Conservation (phyloP, 352 stramenopile genomes). For the Saprolegnia diclina region DNA sequence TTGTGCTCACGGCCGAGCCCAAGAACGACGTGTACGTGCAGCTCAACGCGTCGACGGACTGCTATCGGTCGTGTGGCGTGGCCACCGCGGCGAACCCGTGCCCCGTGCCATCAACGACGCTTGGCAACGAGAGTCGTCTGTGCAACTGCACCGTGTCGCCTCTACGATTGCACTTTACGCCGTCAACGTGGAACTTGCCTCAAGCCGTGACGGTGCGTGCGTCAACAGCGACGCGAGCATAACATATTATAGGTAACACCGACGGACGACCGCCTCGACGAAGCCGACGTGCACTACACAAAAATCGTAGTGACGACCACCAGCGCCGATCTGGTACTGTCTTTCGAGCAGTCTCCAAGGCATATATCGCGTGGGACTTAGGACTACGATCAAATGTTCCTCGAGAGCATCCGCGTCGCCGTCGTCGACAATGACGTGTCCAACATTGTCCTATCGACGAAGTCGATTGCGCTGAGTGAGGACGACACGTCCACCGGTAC, state of each 20-base stretch:
- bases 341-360: neutral
- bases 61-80: conserved; percentile 47
- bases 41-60: conserved; percentile 45
- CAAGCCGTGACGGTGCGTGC: conserved; percentile 41
- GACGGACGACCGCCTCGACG: conserved; percentile 62
- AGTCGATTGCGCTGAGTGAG: conserved; percentile 39
- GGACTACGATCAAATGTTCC: conserved; percentile 46
- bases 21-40: conserved; percentile 41
- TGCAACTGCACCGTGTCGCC: conserved; percentile 67
- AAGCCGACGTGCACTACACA: conserved; percentile 54
- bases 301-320: conserved; percentile 41
- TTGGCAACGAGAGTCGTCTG: conserved; percentile 29
- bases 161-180: conserved; percentile 42
- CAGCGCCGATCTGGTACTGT: conserved; percentile 40
- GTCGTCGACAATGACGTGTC: conserved; percentile 65
- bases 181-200: conserved; percentile 48
- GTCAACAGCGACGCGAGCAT: neutral
- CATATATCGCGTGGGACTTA: neutral
- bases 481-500: conserved; percentile 29
- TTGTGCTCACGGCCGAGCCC: conserved; percentile 58
- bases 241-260: conserved; percentile 39
- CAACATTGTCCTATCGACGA: conserved; percentile 43
- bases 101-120: conserved; percentile 20
- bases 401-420: conserved; percentile 57
- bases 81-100: conserved; percentile 35